Percentiles rank a stretch among this genome's conserved stretches.
Evolutionary conservation across 352 stramenopile genomes (phyloP).

Genomic region (Globisporangium heterothallicum): DNA sequence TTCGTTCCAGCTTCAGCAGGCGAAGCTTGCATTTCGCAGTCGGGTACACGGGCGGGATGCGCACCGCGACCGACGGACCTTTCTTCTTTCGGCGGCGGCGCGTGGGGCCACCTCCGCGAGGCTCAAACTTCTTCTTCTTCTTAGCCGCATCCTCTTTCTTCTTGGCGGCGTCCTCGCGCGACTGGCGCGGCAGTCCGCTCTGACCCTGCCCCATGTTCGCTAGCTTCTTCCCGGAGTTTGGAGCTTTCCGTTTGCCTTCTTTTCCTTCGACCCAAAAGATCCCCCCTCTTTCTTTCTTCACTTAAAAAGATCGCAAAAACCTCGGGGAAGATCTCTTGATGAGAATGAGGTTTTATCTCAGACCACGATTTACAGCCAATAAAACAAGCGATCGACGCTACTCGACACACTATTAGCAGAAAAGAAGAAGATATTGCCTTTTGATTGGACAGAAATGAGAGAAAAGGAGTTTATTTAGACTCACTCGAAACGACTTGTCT

Average conservation of each 20-base stretch:
- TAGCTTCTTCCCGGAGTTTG: not conserved
- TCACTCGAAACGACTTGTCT: no score
- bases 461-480: no score
- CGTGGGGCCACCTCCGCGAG: conserved; percentile 76
- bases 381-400: no score
- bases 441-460: no score
- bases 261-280: no score
- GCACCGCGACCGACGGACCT: conserved; percentile 81
- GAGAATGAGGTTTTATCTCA: no score
- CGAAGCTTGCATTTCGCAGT: conserved; percentile 99
- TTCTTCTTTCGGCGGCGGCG: conserved; percentile 92
- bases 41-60: conserved; percentile 91
- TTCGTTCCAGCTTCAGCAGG: conserved; percentile 98
- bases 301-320: no score
- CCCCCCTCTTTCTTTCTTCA: no score
- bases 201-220: conserved; percentile 78
- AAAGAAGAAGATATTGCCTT: no score
- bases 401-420: no score
- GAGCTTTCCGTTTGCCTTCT: not conserved
- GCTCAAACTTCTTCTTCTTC: conserved; percentile 95
- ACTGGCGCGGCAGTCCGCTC: conserved; percentile 76
- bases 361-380: no score
- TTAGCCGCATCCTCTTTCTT: conserved; percentile 91
- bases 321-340: no score
- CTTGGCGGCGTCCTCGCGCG: conserved; percentile 76